Base-by-base conservation (phyloP, 2,329 filamentous ascomycete species). In the Amauroascus verrucosus region DNA sequence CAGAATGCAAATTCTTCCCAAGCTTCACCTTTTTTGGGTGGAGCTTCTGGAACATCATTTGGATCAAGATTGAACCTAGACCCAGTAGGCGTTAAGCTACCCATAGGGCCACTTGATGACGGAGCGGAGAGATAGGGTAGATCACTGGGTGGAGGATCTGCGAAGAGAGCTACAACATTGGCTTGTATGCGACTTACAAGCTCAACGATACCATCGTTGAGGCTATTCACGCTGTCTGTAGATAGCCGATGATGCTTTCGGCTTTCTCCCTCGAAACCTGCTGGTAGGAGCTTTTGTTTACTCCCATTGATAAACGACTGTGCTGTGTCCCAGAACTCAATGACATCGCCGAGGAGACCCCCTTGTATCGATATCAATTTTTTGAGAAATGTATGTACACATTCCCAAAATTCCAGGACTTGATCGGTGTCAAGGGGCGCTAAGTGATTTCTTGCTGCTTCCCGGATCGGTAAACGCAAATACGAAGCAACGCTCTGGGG, bases 1-100 rank as follows among this genome's bases (percentile, higher is more conserved):
- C 91, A 97, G 69, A 97, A 98, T 0, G 90, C 91, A 67, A 93
- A 82, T 71, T 91, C 85, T 64, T 97, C 93, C 88, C 89, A 97
- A 0, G 84, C 74, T 61, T 95, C 88, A 5, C 90, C 91, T 43
- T 80, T 80, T 60, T 78, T 86, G 0, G 88, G 87, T 0, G 86
- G 88, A 1, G 84, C 83, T 9, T 83, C 82, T 1, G 88, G 90
- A 1, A 87, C 74, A 57, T 86, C 89, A 63, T 80, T 85, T 0
- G 81, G 76, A 63, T 95, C 88, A 56, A 95, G 81, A 53, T 83
- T 85, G 69, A 95, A 91, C 1, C 86, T 81, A 44, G 85, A 83
- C 60, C 88, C 85, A 51, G 73, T 72, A 8, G 82, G 79, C 0
- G 79, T 78, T 3, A 79, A 77, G 1, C 63, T 57, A 65, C 65